These are phyloP conservation scores for Calonectria pseudoreteaudii DNA, from an alignment of 2,329 filamentous ascomycete genomes.

Conservation along the genomic window DNA sequence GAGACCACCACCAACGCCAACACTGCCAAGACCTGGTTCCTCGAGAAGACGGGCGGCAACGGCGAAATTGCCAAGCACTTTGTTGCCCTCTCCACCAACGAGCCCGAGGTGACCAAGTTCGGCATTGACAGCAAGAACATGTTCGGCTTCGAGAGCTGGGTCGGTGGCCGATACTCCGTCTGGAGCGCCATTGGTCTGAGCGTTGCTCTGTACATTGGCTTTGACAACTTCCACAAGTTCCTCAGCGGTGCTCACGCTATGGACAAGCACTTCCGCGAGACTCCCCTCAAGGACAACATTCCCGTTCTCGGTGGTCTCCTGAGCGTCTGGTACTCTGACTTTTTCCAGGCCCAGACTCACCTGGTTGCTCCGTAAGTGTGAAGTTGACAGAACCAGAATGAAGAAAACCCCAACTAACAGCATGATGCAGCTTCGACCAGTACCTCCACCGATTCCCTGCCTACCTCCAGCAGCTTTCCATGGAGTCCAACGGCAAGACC, in stretches of 20 bases:
- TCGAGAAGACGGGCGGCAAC: constrained; percentile 81
- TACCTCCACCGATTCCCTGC: constrained; percentile 99
- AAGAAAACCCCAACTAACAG: constrained; percentile 17
- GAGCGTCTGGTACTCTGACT: constrained; percentile 99
- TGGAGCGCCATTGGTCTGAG: constrained; percentile 99
- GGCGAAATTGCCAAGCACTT: constrained; percentile 98
- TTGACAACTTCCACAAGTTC: constrained; percentile 97
- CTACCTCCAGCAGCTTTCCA: constrained; percentile 98
- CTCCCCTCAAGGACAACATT: constrained; percentile 94
- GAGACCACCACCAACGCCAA: constrained; percentile 98
- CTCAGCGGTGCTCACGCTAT: constrained; percentile 94
- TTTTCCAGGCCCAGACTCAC: constrained; percentile 98
- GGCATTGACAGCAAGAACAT: constrained; percentile 99
- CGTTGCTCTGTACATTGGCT: constrained; percentile 94
- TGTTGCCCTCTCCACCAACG: constrained; percentile 96
- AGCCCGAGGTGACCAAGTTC: constrained; percentile 95
- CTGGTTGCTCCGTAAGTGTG: constrained; percentile 88
- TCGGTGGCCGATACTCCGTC: constrained; percentile 97
- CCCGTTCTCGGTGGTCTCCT: constrained; percentile 91
- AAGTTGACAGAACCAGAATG: not conserved
- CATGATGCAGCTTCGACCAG: constrained; percentile 82
- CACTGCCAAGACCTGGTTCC: constrained; percentile 97
- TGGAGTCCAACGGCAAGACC: constrained; percentile 99
- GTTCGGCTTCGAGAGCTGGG: constrained; percentile 99
- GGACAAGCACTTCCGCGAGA: constrained; percentile 97